These are phyloP conservation scores for Talaromyces nanjingensis DNA, from an alignment of 495 filamentous ascomycete genomes.

Conservation along the genomic window DNA sequence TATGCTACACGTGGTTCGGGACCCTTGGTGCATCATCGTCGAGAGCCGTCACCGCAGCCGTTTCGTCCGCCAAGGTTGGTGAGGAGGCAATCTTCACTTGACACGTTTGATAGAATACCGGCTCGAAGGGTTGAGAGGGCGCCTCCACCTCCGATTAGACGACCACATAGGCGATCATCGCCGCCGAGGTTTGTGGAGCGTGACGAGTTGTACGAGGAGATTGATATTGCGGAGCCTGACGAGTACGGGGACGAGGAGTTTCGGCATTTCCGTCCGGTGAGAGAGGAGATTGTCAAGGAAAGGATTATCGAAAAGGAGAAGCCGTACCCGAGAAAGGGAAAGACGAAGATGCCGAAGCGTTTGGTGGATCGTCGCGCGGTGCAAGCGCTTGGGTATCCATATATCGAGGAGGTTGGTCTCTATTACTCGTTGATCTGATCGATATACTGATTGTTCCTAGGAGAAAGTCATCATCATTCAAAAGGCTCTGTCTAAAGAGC, in stretches of 20 bases:
- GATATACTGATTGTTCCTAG: constrained; percentile 30
- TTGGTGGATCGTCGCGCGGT: constrained; percentile 72
- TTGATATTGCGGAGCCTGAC: constrained; percentile 60
- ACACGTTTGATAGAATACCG: constrained; percentile 66
- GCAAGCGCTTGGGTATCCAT: constrained; percentile 79
- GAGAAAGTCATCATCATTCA: constrained; percentile 71
- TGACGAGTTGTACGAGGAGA: constrained; percentile 52
- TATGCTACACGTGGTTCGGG: constrained; percentile 29
- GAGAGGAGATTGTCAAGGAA: constrained; percentile 30
- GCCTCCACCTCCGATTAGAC: constrained; percentile 23
- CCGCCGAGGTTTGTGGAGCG: constrained; percentile 39
- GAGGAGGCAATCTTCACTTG: constrained; percentile 60
- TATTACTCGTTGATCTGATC: not conserved
- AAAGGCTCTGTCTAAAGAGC: constrained; percentile 75
- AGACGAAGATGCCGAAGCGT: constrained; percentile 73
- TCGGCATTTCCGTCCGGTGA: constrained; percentile 43
- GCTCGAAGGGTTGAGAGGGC: constrained; percentile 37
- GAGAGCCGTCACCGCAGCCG: constrained; percentile 27
- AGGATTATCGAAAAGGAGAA: constrained; percentile 31
- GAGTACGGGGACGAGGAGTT: constrained; percentile 63
- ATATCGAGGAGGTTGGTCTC: constrained; percentile 64
- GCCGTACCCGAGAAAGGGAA: constrained; percentile 73
- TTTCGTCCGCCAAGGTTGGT: constrained; percentile 50
- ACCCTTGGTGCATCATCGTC: constrained; percentile 31
- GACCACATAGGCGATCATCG: constrained; percentile 28